Base-by-base conservation (phyloP, 2,329 filamentous ascomycete species). In the Microcyclosporella mali region DNA sequence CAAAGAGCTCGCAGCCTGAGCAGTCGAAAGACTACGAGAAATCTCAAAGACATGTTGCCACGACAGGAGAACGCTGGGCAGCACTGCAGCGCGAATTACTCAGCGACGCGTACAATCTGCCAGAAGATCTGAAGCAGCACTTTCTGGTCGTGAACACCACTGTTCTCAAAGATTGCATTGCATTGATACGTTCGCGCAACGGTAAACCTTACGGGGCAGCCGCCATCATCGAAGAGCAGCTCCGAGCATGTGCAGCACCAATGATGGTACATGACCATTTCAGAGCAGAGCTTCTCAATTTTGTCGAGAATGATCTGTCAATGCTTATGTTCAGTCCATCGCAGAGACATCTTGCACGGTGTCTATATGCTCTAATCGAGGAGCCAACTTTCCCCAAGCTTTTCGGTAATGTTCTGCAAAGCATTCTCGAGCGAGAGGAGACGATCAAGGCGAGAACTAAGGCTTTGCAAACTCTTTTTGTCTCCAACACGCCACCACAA, bases 1-100 rank as follows among this genome's bases (percentile, higher is more conserved):
- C 95, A 43, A 81, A 81, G 41, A 77, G 78, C 4, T 94, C 88
- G 0, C 74, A 86, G 4, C 88, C 89, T 1, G 88, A 90, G 58
- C 81, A 90, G 43, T 88, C 88, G 0, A 83, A 83, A 49, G 84
- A 88, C 14, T 85, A 85, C 53, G 73, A 77, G 18, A 72, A 73
- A 32, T 94, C 87, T 0, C 88, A 95, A 60, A 73, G 78, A 38
- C 70, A 71, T 31, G 73, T 94, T 18, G 77, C 78, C 8, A 72
- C 80, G 6, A 77, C 84, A 55, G 81, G 82, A 0, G 70, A 73
- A 34, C 80, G 85, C 1, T 87, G 67, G 56, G 62, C 87, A 67
- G 66, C 74, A 1, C 64, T 88, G 8, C 70, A 72, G 47, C 51
- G 61, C 34, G 63, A 66, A 15, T 46, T 72, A 17, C 52, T 69